Evolutionary conservation across 306 rosid genomes (phyloP), one percentile per base, ranked within the genome.

Genomic region (Vigna reflexopilosa): DNA sequence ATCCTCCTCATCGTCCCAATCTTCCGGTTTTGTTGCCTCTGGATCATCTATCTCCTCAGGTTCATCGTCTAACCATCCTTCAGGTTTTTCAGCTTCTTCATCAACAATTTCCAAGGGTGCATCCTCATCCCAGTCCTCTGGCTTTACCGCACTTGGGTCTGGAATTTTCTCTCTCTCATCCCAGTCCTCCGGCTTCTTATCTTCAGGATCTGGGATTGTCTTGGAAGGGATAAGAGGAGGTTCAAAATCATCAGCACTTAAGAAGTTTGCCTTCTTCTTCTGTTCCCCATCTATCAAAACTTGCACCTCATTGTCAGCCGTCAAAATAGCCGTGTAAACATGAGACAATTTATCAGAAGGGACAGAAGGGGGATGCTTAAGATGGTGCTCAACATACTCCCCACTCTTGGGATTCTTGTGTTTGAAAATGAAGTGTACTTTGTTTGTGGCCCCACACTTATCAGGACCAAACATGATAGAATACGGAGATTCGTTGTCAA

Each of bases 71-170:
- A 96, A 86, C 99, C 98, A 96, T 58, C 98, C 99, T 82, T 93
- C 96, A 55, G 98, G 99, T 74, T 96, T 96, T 80, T 80, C 97
- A 13, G 99, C 97, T 73, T 96, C 98, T 48, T 86, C 97, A 77
- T 96, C 99, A 54, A 69, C 71, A 69, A 96, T 91, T 86, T 96
- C 99, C 83, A 96, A 26, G 24, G 98, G 94, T 55, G 99, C 98
- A 73, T 96, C 91, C 89, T 96, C 98, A 49, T 96, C 99, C 99
- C 99, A 96, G 50, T 96, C 98, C 64, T 93, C 99, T 51, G 99
- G 99, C 89, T 96, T 96, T 24, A 85, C 93, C 19, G 99, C 99
- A 85, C 16, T 44, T 8, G 96, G 90, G 74, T 96, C 99, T 7
- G 97, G 94, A 82, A 96, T 96, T 77, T 93, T 93, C 4, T 87